phyloP scores from a whole-genome alignment of 169 alveolate genomes.

The Perkinsus marinus region DNA sequence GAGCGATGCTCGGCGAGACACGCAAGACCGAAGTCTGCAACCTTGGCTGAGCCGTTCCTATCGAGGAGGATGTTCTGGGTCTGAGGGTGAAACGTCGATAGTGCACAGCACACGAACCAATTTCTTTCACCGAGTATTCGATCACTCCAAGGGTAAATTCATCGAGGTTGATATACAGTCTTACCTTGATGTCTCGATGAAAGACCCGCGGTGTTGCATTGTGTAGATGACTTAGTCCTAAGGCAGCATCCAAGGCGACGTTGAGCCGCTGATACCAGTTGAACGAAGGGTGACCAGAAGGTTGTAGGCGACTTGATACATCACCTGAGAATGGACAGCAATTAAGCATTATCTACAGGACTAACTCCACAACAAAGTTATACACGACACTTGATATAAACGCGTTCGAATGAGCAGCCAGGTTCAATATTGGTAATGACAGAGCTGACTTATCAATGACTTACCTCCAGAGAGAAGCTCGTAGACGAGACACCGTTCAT shows the following conservation, averaged over 20 bases:
- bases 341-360: too few species aligned
- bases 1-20: background rate
- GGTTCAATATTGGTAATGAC: too few species aligned
- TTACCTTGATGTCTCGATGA: conserved; percentile 57
- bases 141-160: too few species aligned
- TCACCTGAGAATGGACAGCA: background rate
- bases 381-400: too few species aligned
- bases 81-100: background rate
- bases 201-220: conserved; percentile 4
- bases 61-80: conserved; percentile 62
- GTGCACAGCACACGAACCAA: too few species aligned
- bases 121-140: too few species aligned
- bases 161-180: too few species aligned
- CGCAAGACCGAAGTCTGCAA: conserved; percentile 55
- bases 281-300: background rate
- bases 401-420: too few species aligned
- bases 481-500: conserved; percentile 11
- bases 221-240: conserved; percentile 19
- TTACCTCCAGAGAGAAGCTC: conserved; percentile 13
- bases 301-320: conserved; percentile 7
- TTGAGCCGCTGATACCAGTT: conserved; percentile 12
- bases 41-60: conserved; percentile 41
- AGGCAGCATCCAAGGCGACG: conserved; percentile 20
- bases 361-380: too few species aligned
- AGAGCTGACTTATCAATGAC: background rate